These are phyloP conservation scores for Kodamaea derodonti DNA, from an alignment of 1,139 yeast genomes.

Conservation along the genomic window DNA sequence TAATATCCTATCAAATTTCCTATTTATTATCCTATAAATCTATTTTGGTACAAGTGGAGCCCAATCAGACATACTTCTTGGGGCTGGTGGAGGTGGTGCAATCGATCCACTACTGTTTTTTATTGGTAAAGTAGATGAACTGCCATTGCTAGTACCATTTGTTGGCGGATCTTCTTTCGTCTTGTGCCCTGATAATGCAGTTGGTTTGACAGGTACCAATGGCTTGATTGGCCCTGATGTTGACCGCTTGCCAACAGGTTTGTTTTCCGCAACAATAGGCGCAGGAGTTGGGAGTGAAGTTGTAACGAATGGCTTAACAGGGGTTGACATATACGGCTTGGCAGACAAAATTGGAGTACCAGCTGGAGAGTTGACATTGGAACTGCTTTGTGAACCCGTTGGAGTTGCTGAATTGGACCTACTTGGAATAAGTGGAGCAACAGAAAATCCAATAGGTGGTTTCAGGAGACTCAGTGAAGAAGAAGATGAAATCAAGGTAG, in stretches of 20 bases:
- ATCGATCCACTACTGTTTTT: conserved; percentile 1
- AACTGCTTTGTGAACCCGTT: conserved; percentile 8
- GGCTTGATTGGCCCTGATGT: conserved; percentile 18
- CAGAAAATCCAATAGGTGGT: conserved; percentile 34
- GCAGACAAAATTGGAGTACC: conserved; percentile 12
- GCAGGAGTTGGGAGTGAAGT: conserved; percentile 1
- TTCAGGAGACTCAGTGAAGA: conserved; percentile 9
- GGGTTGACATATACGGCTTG: conserved; percentile 1
- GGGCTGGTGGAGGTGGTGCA: conserved; percentile 15
- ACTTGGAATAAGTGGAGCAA: conserved; percentile 40
- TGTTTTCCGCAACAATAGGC: not conserved
- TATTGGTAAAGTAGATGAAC: conserved; percentile 1
- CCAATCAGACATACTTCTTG: conserved; percentile 46
- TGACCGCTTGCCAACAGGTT: too few species aligned
- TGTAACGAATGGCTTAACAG: conserved; percentile 6
- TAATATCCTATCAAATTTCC: too few species aligned
- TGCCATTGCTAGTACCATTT: not conserved
- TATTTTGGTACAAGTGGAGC: conserved; percentile 52
- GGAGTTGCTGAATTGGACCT: conserved; percentile 31
- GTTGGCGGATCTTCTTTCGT: conserved; percentile 8
- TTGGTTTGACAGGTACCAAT: conserved; percentile 36
- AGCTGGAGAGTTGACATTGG: conserved; percentile 6
- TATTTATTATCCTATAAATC: too few species aligned
- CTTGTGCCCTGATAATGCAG: conserved; percentile 21
- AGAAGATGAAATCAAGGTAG: conserved; percentile 8